These are phyloP conservation scores for Soucietia sequanensis DNA, from an alignment of 805 yeast species.

Conservation along the genomic window DNA sequence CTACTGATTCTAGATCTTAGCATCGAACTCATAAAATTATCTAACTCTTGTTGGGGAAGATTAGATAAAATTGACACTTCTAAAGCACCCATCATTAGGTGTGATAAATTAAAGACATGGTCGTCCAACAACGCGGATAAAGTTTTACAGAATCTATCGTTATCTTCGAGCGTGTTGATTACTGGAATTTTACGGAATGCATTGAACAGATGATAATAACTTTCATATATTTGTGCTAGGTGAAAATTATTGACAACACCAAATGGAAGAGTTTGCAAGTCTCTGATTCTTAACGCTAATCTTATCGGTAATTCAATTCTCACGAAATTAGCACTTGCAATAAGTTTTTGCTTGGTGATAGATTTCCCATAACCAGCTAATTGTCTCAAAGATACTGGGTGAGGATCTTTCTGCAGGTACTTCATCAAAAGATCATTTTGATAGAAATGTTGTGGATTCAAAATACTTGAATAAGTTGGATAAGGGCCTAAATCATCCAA, in stretches of 20 bases:
- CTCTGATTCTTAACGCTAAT: slow-evolving; percentile 74
- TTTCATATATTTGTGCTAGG: slow-evolving; percentile 82
- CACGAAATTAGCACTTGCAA: slow-evolving; percentile 86
- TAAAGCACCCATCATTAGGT: slow-evolving; percentile 88
- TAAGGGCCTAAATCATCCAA: slow-evolving; percentile 38
- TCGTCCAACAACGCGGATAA: slow-evolving; percentile 67
- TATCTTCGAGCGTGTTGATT: slow-evolving; percentile 70
- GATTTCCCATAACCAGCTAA: slow-evolving; percentile 85
- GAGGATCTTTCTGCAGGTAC: slow-evolving; percentile 67
- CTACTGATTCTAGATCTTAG: slow-evolving; percentile 85
- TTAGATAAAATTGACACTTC: slow-evolving; percentile 65
- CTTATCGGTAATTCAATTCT: slow-evolving; percentile 81
- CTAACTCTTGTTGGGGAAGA: slow-evolving; percentile 64
- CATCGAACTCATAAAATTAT: slow-evolving; percentile 71
- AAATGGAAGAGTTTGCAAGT: slow-evolving; percentile 80
- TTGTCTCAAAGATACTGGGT: slow-evolving; percentile 88
- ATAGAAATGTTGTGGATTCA: slow-evolving; percentile 74
- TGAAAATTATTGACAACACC: slow-evolving; percentile 83
- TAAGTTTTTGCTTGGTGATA: slow-evolving; percentile 70
- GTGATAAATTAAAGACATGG: slow-evolving; percentile 80
- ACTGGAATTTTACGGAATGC: slow-evolving; percentile 71
- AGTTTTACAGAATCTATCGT: slow-evolving; percentile 66
- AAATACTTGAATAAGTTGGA: slow-evolving; percentile 39
- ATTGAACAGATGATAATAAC: slow-evolving; percentile 85
- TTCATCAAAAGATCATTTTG: slow-evolving; percentile 69